Conservation (phyloP, 805 yeast genomes). For the Nakazawaea anatomiae region DNA sequence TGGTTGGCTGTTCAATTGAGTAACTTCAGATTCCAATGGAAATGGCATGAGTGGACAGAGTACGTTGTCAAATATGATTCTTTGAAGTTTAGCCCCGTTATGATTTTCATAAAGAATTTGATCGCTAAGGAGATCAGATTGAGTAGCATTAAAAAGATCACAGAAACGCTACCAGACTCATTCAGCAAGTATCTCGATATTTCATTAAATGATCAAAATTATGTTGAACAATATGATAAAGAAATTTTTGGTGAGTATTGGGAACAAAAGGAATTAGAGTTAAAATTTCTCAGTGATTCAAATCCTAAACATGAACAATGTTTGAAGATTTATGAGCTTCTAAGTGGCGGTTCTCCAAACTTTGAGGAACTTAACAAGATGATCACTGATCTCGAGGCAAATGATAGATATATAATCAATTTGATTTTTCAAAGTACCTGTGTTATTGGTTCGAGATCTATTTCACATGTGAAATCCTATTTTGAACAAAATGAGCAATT, state of each 20-base stretch:
- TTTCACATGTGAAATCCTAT: constrained; percentile 66
- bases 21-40: constrained; percentile 94
- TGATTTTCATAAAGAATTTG: constrained; percentile 67
- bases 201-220: constrained; percentile 29
- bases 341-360: constrained; percentile 22
- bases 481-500: constrained; percentile 30
- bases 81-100: constrained; percentile 62
- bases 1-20: constrained; percentile 94
- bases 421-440: constrained; percentile 67
- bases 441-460: constrained; percentile 81
- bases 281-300: constrained; percentile 26
- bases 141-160: constrained; percentile 67
- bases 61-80: constrained; percentile 43
- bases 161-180: constrained; percentile 62
- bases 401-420: constrained; percentile 45
- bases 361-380: constrained; percentile 14
- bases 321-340: constrained; percentile 24
- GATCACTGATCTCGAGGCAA: neutral
- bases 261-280: constrained; percentile 18
- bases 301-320: constrained; percentile 27
- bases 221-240: constrained; percentile 30
- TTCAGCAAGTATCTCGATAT: constrained; percentile 44
- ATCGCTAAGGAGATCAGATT: constrained; percentile 80
- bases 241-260: constrained; percentile 25
- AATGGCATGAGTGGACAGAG: constrained; percentile 90